These are phyloP conservation scores for Xerocomellus intermedius DNA, from an alignment of 768 basidiomycete genomes.

Conservation along the genomic window DNA sequence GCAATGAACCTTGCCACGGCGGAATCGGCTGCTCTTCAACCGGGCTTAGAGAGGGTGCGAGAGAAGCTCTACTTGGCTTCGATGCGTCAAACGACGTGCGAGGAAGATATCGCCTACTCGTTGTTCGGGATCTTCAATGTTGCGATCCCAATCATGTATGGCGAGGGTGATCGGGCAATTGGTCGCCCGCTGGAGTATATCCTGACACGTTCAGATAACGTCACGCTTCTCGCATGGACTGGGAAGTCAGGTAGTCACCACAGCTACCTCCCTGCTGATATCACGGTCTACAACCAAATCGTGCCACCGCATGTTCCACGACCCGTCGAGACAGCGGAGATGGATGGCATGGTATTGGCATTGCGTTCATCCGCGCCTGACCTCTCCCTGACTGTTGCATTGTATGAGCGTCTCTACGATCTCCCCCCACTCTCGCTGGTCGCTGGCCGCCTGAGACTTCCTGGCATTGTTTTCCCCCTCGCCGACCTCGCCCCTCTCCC, in stretches of 20 bases:
- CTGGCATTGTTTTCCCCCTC: neutral
- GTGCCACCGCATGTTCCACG: neutral
- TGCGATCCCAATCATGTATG: constrained; percentile 12
- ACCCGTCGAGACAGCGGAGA: neutral
- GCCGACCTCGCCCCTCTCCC: neutral
- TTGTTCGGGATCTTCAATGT: constrained; percentile 14
- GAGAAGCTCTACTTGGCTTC: constrained; percentile 16
- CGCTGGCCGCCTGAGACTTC: neutral
- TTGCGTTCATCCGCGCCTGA: neutral
- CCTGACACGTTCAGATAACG: neutral
- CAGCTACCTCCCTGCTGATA: constrained; percentile 7
- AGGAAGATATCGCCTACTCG: constrained; percentile 18
- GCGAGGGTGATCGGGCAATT: neutral
- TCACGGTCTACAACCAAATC: neutral
- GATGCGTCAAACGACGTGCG: constrained; percentile 5
- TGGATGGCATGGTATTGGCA: neutral
- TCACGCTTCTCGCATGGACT: constrained; percentile 1
- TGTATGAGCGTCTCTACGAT: neutral
- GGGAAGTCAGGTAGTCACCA: neutral
- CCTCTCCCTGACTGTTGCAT: neutral
- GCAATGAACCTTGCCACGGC: neutral
- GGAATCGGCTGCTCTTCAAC: neutral
- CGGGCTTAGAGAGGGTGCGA: neutral
- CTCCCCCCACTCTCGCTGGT: neutral
- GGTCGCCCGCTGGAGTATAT: neutral